A percentile compares a stretch with the other conserved stretches of the same genome.
phyloP scores from a whole-genome alignment of 169 alveolate species.

The Eimeria sp. region DNA sequence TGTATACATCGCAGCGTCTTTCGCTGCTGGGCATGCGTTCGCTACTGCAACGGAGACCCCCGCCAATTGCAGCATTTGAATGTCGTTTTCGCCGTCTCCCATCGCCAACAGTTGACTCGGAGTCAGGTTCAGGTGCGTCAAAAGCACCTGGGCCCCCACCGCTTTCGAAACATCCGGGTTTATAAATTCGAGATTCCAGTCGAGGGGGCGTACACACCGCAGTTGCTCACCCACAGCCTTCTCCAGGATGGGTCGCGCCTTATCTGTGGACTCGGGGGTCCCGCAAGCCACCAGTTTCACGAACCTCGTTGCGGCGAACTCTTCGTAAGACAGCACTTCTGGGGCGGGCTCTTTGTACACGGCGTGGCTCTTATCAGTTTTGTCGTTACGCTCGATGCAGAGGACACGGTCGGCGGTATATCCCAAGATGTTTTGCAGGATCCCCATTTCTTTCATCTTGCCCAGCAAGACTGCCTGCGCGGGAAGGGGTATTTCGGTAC shows the following conservation, averaged over 20 bases:
- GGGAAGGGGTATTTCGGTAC: conserved; percentile 65
- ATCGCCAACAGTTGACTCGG: conserved; percentile 87
- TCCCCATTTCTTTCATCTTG: conserved; percentile 79
- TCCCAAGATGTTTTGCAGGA: conserved; percentile 76
- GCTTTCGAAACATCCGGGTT: conserved; percentile 87
- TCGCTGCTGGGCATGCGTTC: conserved; percentile 88
- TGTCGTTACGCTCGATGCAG: conserved; percentile 79
- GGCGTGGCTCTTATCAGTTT: conserved; percentile 65
- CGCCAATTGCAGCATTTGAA: conserved; percentile 86
- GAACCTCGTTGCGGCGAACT: conserved; percentile 32
- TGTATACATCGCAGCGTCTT: conserved; percentile 84
- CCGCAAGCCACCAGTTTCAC: conserved; percentile 84
- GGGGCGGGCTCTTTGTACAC: conserved; percentile 78
- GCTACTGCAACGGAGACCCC: conserved; percentile 87
- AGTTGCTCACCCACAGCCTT: conserved; percentile 84
- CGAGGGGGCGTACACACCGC: conserved; percentile 87
- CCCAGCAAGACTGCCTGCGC: conserved; percentile 77
- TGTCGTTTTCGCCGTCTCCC: conserved; percentile 92
- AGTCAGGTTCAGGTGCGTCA: conserved; percentile 83
- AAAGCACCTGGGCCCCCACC: conserved; percentile 87
- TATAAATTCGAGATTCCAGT: conserved; percentile 86
- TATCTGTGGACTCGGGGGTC: conserved; percentile 82
- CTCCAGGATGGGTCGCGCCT: conserved; percentile 83
- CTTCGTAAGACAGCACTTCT: conserved; percentile 22
- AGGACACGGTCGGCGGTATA: conserved; percentile 79